Percentiles rank a stretch among this genome's conserved stretches.
Conservation (phyloP, 768 basidiomycete species). For the Amanita muscaria region DNA sequence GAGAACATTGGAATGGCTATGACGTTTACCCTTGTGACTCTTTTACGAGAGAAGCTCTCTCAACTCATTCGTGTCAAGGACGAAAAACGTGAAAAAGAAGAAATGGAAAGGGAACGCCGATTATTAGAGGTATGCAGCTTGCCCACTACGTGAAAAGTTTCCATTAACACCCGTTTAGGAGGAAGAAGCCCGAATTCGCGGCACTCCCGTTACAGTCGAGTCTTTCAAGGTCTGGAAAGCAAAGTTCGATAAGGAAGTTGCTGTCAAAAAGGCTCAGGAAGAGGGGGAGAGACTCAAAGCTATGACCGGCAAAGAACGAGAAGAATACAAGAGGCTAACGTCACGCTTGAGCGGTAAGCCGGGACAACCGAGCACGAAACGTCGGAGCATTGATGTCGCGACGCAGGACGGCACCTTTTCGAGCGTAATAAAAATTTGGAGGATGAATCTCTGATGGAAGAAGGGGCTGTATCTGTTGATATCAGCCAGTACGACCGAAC, state of each 20-base stretch:
- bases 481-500: slow-evolving; percentile 80
- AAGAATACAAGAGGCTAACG: slow-evolving; percentile 63
- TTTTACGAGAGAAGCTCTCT: slow-evolving; percentile 72
- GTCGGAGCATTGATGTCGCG: slow-evolving; percentile 2
- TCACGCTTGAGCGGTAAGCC: slow-evolving; percentile 61
- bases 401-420: slow-evolving; percentile 86
- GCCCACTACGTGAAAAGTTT: no score
- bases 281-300: slow-evolving; percentile 70
- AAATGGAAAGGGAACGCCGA: slow-evolving; percentile 62
- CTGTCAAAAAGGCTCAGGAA: slow-evolving; percentile 47
- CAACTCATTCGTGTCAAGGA: slow-evolving; percentile 50
- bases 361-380: background rate
- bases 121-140: slow-evolving; percentile 69
- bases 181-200: slow-evolving; percentile 79
- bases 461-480: slow-evolving; percentile 82
- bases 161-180: no score
- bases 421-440: slow-evolving; percentile 73
- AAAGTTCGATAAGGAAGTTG: slow-evolving; percentile 68
- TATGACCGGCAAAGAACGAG: slow-evolving; percentile 71
- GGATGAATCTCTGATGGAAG: slow-evolving; percentile 77
- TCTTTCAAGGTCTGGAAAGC: slow-evolving; percentile 77
- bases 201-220: slow-evolving; percentile 83
- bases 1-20: slow-evolving; percentile 94
- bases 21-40: slow-evolving; percentile 90
- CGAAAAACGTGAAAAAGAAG: slow-evolving; percentile 49